Evolutionary conservation across 805 yeast species (phyloP).

Genomic region (Candida fluviatilis): DNA sequence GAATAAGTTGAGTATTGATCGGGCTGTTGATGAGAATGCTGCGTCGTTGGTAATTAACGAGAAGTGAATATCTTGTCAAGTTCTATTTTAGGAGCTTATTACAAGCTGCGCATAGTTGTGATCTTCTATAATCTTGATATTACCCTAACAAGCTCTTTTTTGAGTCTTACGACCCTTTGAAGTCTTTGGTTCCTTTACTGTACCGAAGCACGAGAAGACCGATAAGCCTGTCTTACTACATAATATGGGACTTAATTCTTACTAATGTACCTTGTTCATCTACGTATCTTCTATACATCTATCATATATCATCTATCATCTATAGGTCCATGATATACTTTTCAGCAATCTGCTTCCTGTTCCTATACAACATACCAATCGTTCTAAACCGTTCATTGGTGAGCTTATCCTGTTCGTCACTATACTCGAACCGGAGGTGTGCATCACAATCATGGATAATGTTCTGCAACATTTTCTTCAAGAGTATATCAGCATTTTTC

Average conservation of each 20-base stretch:
- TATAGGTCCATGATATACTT: slow-evolving; percentile 7
- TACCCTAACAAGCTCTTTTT: too few relatives aligned
- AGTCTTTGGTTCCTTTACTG: too few relatives aligned
- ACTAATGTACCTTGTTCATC: too few relatives aligned
- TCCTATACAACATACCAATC: slow-evolving; percentile 22
- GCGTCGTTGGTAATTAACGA: slow-evolving; percentile 4
- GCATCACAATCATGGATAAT: slow-evolving; percentile 19
- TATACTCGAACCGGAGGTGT: slow-evolving; percentile 13
- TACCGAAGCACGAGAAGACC: too few relatives aligned
- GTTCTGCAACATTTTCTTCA: slow-evolving; percentile 30
- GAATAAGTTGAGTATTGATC: slow-evolving; percentile 27
- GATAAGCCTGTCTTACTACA: too few relatives aligned
- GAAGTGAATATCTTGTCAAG: background rate
- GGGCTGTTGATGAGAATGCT: slow-evolving; percentile 20
- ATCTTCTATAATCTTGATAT: too few relatives aligned
- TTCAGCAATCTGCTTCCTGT: slow-evolving; percentile 22
- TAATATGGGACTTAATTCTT: too few relatives aligned
- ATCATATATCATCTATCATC: background rate
- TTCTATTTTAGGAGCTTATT: background rate
- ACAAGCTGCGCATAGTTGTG: background rate
- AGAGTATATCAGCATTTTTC: slow-evolving; percentile 21
- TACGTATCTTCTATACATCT: too few relatives aligned
- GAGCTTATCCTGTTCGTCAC: slow-evolving; percentile 12
- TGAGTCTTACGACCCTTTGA: too few relatives aligned
- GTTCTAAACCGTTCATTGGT: slow-evolving; percentile 14